Evolutionary conservation across 306 rosid genomes (phyloP).

Genomic region (Vicia sativa): DNA sequence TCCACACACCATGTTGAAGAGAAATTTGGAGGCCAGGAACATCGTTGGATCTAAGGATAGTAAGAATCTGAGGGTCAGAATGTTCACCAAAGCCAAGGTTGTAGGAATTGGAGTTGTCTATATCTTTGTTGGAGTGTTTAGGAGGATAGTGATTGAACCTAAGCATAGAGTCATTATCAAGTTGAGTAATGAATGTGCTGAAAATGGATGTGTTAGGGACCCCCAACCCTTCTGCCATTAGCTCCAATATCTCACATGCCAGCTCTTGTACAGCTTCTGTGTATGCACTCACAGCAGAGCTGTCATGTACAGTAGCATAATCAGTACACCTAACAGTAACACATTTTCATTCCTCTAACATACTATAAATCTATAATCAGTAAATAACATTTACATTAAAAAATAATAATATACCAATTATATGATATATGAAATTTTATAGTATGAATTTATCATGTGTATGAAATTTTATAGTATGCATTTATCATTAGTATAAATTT

Average conservation of each 20-base stretch:
- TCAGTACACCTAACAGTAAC: not conserved
- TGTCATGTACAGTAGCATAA: slow-evolving; percentile 43
- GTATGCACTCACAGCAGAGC: slow-evolving; percentile 55
- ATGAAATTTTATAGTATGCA: no score
- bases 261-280: slow-evolving; percentile 49
- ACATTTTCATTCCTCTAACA: no score
- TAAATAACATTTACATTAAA: no score
- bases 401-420: no score
- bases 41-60: slow-evolving; percentile 76
- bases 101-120: slow-evolving; percentile 33
- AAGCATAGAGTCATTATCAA: slow-evolving; percentile 64
- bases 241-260: slow-evolving; percentile 75
- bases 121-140: slow-evolving; percentile 25
- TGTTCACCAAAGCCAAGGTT: slow-evolving; percentile 77
- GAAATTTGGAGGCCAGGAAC: slow-evolving; percentile 82
- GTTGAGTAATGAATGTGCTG: slow-evolving; percentile 55
- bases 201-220: slow-evolving; percentile 55
- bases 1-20: slow-evolving; percentile 61
- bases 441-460: no score
- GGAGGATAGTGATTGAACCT: slow-evolving; percentile 86
- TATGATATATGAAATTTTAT: no score
- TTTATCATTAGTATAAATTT: no score
- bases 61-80: slow-evolving; percentile 88
- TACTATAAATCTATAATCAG: no score
- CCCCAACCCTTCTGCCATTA: slow-evolving; percentile 72